Evolutionary conservation across 345 rosid species (phyloP).

Genomic region (Gossypium ekmanianum): DNA sequence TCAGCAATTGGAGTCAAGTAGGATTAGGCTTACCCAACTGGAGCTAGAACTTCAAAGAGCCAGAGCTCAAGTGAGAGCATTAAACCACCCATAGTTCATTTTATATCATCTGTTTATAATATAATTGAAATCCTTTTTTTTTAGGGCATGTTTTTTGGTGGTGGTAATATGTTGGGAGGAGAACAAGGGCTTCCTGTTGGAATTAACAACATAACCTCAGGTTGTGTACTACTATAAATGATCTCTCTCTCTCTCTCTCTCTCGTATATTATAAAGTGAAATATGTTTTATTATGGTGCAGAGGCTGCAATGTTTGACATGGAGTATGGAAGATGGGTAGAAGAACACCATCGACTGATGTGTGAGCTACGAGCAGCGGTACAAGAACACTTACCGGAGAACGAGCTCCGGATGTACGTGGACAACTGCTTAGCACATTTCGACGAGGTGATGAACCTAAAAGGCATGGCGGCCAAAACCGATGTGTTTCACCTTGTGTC

Average conservation of each 20-base stretch:
- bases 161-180: constrained; percentile 48
- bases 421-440: constrained; percentile 76
- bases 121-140: neutral
- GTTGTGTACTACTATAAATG: constrained; percentile 24
- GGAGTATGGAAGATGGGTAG: constrained; percentile 88
- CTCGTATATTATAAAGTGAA: too few species aligned
- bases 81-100: neutral
- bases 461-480: constrained; percentile 65
- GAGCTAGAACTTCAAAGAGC: constrained; percentile 95
- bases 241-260: neutral
- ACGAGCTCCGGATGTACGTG: constrained; percentile 79
- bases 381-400: constrained; percentile 81
- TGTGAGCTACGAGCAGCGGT: constrained; percentile 89
- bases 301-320: constrained; percentile 82
- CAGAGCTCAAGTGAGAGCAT: constrained; percentile 66
- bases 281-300: constrained; percentile 5
- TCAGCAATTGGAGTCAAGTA: constrained; percentile 91
- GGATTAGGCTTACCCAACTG: constrained; percentile 85
- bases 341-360: constrained; percentile 78
- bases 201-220: constrained; percentile 51
- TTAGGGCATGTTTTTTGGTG: constrained; percentile 84
- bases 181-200: constrained; percentile 74
- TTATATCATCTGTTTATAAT: neutral
- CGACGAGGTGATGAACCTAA: constrained; percentile 77
- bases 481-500: constrained; percentile 94